A percentile compares a stretch with the other conserved stretches of the same genome.
These are phyloP conservation scores for Pseudozyma hubeiensis DNA, from an alignment of 1,284 basidiomycete genomes.

Conservation along the genomic window DNA sequence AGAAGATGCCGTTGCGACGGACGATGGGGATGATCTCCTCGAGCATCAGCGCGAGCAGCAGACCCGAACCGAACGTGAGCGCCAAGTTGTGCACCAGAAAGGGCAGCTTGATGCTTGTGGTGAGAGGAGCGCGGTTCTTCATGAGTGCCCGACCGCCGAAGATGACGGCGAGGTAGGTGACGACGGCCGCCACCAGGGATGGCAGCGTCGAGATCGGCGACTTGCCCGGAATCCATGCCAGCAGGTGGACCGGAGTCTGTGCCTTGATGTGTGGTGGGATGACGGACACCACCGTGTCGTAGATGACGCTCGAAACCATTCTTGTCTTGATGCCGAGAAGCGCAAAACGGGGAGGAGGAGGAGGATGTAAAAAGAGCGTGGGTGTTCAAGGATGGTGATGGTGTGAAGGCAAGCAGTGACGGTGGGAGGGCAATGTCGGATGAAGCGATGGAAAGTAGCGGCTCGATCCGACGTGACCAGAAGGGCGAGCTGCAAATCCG, in stretches of 20 bases:
- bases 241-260: conserved; percentile 36
- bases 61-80: conserved; percentile 82
- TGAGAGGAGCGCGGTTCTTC: conserved; percentile 75
- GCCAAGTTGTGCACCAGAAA: conserved; percentile 94
- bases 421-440: neutral
- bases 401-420: conserved; percentile 8
- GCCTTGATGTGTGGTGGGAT: conserved; percentile 38
- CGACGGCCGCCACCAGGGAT: conserved; percentile 72
- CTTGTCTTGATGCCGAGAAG: neutral
- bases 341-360: neutral
- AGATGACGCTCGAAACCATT: conserved; percentile 51
- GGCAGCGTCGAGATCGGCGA: conserved; percentile 63
- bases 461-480: no score
- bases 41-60: conserved; percentile 85
- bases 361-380: neutral
- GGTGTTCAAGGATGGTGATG: conserved; percentile 13
- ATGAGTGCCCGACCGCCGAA: conserved; percentile 88
- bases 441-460: no score
- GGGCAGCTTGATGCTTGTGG: conserved; percentile 75
- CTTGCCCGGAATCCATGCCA: conserved; percentile 55
- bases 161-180: conserved; percentile 85
- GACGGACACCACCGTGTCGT: conserved; percentile 45
- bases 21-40: conserved; percentile 73
- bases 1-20: conserved; percentile 61
- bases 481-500: no score